Conservation (phyloP, 176 grass and related monocot species). For the Pharus latifolius region DNA sequence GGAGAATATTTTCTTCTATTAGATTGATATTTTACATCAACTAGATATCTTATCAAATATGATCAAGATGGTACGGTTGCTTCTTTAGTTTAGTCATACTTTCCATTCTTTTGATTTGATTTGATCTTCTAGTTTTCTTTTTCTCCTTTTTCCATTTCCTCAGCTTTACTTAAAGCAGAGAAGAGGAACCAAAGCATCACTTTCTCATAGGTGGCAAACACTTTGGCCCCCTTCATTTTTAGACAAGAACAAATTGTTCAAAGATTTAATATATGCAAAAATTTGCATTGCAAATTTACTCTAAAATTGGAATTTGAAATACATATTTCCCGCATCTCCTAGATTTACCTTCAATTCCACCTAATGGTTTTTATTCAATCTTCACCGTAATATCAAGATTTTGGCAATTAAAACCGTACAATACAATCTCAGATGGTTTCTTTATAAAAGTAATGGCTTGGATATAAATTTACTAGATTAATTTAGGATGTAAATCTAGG, state of each 20-base stretch:
- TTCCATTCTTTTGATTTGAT: slow-evolving; percentile 3
- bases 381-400: too few relatives aligned
- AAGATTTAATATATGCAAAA: neutral
- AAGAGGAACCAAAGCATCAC: slow-evolving; percentile 14
- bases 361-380: too few relatives aligned
- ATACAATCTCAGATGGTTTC: too few relatives aligned
- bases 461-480: too few relatives aligned
- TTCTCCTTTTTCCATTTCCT: neutral
- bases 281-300: neutral
- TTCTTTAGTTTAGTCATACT: neutral
- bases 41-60: neutral
- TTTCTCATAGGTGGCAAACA: slow-evolving; percentile 34
- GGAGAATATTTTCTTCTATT: neutral
- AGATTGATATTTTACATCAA: neutral
- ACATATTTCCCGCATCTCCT: slow-evolving; percentile 19
- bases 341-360: too few relatives aligned
- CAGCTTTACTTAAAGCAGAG: slow-evolving; percentile 35
- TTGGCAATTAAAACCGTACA: too few relatives aligned
- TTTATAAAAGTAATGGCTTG: too few relatives aligned
- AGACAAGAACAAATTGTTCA: neutral
- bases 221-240: neutral
- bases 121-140: neutral
- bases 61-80: neutral
- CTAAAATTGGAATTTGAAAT: neutral
- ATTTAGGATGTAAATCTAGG: too few relatives aligned